Evolutionary conservation across 164 flowering plant genomes (phyloP), one percentile per base, ranked within the genome.

Genomic region (Warburgia ugandensis): DNA sequence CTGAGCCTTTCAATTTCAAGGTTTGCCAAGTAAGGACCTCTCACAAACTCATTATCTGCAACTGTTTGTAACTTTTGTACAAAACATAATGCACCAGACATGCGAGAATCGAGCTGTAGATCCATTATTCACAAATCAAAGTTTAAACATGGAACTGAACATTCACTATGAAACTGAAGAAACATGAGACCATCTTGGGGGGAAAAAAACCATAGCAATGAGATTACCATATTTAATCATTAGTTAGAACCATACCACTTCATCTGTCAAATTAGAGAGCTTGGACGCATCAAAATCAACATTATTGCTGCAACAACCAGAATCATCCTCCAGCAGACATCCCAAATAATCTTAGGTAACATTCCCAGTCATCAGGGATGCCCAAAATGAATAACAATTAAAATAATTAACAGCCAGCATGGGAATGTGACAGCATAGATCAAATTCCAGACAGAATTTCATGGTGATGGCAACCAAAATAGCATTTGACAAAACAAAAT

Each of bases 331-430:
- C 58, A 88, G 75, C 70, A 85, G 70, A 66, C 88, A 92, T 62
- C 80, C 84, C 46, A 88, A 62, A 60, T 83, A 92, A 48, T 88
- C 77, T n/a, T 49, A 76, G 76, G 66, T 85, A 85, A 68, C 76
- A 72, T 68, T 88, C 91, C 96, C 96, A 88, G 59, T 92, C 98
- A 74, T 88, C 96, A 61, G 96, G 88, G 67, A 96, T 88, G 90
- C 65, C 65, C 69, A 52, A 60, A n/a, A 54, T 49, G 14, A 16
- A 39, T 29, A 5, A 29, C n/a, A n/a, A n/a, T n/a, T n/a, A n/a
- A n/a, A n/a, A n/a, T n/a, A n/a, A n/a, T n/a, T n/a, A n/a, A n/a
- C n/a, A n/a, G n/a, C n/a, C n/a, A n/a, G n/a, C n/a, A n/a, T n/a
- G n/a, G n/a, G n/a, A n/a, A n/a, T n/a, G n/a, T n/a, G n/a, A n/a